A percentile compares a stretch with the other conserved stretches of the same genome.
These are phyloP conservation scores for Solanum gracilifrons DNA, from an alignment of 257 asterid species.

Conservation along the genomic window DNA sequence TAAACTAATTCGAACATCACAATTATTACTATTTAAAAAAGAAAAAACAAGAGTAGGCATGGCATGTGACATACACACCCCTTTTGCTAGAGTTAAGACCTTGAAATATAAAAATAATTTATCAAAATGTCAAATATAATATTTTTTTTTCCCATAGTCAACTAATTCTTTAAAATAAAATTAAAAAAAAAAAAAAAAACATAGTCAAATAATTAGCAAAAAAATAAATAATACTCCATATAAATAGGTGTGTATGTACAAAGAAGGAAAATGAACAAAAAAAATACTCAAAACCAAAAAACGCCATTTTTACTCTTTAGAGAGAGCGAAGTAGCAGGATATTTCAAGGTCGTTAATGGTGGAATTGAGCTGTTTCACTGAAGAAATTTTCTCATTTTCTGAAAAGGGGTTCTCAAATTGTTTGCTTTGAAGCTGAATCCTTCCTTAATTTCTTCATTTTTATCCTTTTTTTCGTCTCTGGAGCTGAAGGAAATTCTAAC, in stretches of 20 bases:
- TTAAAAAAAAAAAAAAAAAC: accelerated
- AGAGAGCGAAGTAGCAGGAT: background rate
- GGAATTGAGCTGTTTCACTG: background rate
- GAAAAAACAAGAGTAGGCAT: background rate
- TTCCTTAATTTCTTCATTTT: background rate
- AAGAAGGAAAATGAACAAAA: background rate
- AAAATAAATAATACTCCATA: background rate
- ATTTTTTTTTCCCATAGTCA: background rate
- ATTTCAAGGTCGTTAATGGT: background rate
- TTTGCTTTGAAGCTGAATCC: background rate
- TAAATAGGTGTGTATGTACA: background rate
- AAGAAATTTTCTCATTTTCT: background rate
- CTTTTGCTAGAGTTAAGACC: background rate
- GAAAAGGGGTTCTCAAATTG: background rate
- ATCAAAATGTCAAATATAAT: background rate
- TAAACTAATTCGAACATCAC: accelerated
- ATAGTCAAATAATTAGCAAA: background rate
- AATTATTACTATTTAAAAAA: too few species aligned
- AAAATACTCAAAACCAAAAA: background rate
- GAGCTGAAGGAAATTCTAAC: background rate
- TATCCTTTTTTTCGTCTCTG: background rate
- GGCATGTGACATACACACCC: background rate
- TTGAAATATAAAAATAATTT: background rate
- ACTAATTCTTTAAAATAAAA: background rate
- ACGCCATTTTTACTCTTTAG: background rate